A percentile compares a stretch with the other conserved stretches of the same genome.
Evolutionary conservation across 2,329 filamentous ascomycete genomes (phyloP).

Genomic region (Diaporthe humulicola): DNA sequence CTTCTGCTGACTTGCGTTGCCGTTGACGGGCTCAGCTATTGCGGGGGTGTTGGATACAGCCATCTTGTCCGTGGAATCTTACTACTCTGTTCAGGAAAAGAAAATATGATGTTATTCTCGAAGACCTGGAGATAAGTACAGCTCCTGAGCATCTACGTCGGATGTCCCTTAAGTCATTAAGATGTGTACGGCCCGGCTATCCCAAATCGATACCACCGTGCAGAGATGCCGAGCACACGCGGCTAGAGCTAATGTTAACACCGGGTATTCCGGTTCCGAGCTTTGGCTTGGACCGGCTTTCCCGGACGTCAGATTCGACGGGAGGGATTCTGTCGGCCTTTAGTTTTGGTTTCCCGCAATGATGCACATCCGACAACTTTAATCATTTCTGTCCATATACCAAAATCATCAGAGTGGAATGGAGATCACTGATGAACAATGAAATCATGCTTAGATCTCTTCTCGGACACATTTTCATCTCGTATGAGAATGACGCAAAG

Average conservation of each 20-base stretch:
- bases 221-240: conserved; percentile 9
- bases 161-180: neutral
- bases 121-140: no score
- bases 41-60: neutral
- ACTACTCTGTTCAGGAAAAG: neutral
- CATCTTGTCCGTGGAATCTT: neutral
- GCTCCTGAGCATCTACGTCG: neutral
- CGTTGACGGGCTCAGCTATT: neutral
- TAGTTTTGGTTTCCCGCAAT: conserved; percentile 1
- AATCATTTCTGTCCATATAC: neutral
- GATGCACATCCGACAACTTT: neutral
- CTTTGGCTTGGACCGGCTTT: conserved; percentile 1
- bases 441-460: neutral
- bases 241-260: neutral
- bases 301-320: neutral
- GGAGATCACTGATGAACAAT: neutral
- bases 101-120: no score
- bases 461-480: neutral
- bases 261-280: conserved; percentile 24
- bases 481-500: neutral
- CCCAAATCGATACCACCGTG: neutral
- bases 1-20: conserved; percentile 12
- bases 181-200: neutral
- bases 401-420: neutral
- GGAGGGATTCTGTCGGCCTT: neutral